Evolutionary conservation across 2,329 filamentous ascomycete species (phyloP).

Genomic region (Colletotrichum tanaceti): DNA sequence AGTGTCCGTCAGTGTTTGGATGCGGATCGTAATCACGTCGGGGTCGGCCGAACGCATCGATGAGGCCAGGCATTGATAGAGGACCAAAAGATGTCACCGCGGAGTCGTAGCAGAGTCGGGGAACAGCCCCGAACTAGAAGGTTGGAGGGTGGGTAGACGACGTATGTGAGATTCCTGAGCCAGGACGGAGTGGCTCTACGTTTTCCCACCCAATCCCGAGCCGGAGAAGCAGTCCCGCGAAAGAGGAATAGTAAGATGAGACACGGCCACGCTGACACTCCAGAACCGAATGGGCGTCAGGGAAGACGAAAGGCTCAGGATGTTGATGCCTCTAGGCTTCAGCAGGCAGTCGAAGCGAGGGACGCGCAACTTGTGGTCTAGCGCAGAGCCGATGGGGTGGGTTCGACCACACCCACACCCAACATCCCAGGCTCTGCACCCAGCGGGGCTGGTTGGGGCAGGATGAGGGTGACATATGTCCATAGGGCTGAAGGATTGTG

Average conservation of each 20-base stretch:
- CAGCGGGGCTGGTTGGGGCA: slow-evolving; percentile 14
- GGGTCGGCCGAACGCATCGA: slow-evolving; percentile 27
- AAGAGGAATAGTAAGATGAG: slow-evolving; percentile 10
- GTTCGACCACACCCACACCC: slow-evolving; percentile 17
- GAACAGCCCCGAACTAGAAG: slow-evolving; percentile 11
- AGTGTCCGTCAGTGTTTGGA: slow-evolving; percentile 14
- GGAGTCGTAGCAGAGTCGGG: not conserved
- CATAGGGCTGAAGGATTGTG: slow-evolving; percentile 39
- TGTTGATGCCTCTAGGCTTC: slow-evolving; percentile 15
- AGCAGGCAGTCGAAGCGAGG: slow-evolving; percentile 25
- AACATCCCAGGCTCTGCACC: slow-evolving; percentile 24
- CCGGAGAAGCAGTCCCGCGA: slow-evolving; percentile 15
- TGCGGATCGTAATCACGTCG: slow-evolving; percentile 16
- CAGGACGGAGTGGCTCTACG: slow-evolving; percentile 11
- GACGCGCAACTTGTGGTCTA: slow-evolving; percentile 26
- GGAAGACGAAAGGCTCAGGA: slow-evolving; percentile 6
- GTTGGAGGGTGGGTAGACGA: slow-evolving; percentile 3
- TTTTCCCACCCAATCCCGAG: slow-evolving; percentile 22
- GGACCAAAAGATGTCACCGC: not conserved
- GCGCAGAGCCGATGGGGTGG: slow-evolving; percentile 31
- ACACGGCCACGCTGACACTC: slow-evolving; percentile 27
- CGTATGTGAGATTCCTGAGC: not conserved
- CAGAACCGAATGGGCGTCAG: not conserved
- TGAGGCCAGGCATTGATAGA: slow-evolving; percentile 13
- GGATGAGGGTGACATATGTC: slow-evolving; percentile 3